phyloP scores from a whole-genome alignment of 164 flowering plant genomes.

The Kingdonia uniflora region DNA sequence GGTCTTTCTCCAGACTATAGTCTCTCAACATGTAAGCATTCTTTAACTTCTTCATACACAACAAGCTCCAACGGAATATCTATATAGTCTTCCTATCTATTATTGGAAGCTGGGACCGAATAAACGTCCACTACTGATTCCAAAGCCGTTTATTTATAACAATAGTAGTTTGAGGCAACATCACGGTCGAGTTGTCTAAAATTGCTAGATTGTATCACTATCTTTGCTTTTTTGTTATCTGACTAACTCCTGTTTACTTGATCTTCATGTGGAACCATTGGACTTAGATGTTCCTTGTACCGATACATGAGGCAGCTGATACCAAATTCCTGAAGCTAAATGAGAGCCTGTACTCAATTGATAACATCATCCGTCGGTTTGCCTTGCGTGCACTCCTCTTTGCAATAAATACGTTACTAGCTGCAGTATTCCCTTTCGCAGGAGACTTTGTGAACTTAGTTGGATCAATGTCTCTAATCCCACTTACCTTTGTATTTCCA shows the following conservation, averaged over 20 bases:
- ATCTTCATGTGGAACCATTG: too few species aligned
- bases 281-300: constrained; percentile 32
- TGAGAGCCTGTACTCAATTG: constrained; percentile 18
- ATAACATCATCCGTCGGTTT: constrained; percentile 24
- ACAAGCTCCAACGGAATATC: background rate
- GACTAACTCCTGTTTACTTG: too few species aligned
- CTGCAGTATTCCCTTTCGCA: constrained; percentile 50
- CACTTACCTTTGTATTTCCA: constrained; percentile 42
- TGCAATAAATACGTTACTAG: constrained; percentile 23
- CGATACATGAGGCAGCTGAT: constrained; percentile 47
- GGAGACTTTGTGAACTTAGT: constrained; percentile 45
- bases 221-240: too few species aligned
- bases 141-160: too few species aligned
- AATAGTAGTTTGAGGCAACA: too few species aligned
- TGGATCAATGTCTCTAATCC: constrained; percentile 36
- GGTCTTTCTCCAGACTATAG: constrained; percentile 34
- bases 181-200: too few species aligned
- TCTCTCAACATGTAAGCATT: constrained; percentile 45
- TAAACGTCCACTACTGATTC: too few species aligned
- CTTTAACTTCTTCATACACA: background rate
- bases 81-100: too few species aligned
- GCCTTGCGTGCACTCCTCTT: constrained; percentile 26
- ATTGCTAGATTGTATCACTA: too few species aligned
- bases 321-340: constrained; percentile 35
- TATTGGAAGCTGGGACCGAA: too few species aligned